Base-by-base conservation (phyloP, 768 basidiomycete genomes). In the Porphyrellus cyaneotinctus region DNA sequence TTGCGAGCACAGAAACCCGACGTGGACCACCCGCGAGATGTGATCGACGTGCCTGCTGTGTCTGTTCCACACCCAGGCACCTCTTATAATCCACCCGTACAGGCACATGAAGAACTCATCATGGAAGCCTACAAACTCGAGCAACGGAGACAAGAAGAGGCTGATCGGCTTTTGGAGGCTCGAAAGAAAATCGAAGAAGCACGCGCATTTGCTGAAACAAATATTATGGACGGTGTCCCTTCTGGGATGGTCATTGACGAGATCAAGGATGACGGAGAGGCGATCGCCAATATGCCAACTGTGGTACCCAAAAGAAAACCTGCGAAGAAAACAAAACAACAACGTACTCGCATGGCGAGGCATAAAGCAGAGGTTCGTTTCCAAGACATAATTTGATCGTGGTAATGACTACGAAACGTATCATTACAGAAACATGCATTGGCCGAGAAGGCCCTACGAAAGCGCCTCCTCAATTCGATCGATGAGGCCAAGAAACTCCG, bases 31-130 rank as follows among this genome's bases (percentile, higher is more conserved):
- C 76, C 78, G 0, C 77, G 80, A 36, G 62, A 79, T 20, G 51
- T 67, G 20, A 91, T 91, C 53, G 74, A 78, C 10, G 58, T 87
- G 0, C 81, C 86, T 1, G 86, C 90, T 1, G 79, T 92, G 1
- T 60, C 73, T 1, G 71, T 83, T 4, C 94, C 94, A 0, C 89
- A 90, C 58, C 82, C 82, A 30, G 94, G 94, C 18, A 80, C 86
- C 4, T 94, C 91, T 17, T 97, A 97, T 66, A 97, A 97, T 65
- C 94, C 94, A 0, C 82, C 84, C 0, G 81, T 79, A 1, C 75
- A 80, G 4, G 82, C 85, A 0, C 89, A 95, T 59, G 78, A 81
- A 45, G 81, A 82, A 44, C 79, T 95, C 6, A 65, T 97, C 20
- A 71, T 78, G 13, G 70, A 79, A 46, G 94, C 92, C 0, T 78